These are phyloP conservation scores for Naganishia vaughanmartiniae DNA, from an alignment of 768 basidiomycete genomes.

Conservation along the genomic window DNA sequence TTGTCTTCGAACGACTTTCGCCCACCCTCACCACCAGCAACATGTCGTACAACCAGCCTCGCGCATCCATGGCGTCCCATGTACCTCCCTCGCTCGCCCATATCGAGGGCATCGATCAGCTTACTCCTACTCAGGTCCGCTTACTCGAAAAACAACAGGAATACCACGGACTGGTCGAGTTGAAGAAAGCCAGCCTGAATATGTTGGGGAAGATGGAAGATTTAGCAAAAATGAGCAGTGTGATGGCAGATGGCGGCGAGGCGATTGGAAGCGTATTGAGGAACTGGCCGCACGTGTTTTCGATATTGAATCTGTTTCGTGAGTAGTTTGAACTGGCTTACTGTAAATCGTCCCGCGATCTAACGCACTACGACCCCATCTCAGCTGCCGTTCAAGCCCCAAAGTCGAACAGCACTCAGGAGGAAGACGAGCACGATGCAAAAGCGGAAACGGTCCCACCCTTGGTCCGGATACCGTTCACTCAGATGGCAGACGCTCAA, in stretches of 20 bases:
- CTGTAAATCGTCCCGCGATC: neutral
- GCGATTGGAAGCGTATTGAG: slow-evolving; percentile 52
- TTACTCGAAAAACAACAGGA: slow-evolving; percentile 53
- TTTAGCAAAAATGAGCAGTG: slow-evolving; percentile 50
- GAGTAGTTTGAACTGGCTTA: slow-evolving; percentile 26
- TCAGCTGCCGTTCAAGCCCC: slow-evolving; percentile 17
- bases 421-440: slow-evolving; percentile 6
- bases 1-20: neutral
- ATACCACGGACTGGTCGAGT: slow-evolving; percentile 49
- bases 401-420: neutral
- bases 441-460: slow-evolving; percentile 12
- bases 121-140: slow-evolving; percentile 42
- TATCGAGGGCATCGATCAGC: slow-evolving; percentile 28
- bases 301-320: slow-evolving; percentile 52
- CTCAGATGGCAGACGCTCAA: slow-evolving; percentile 4
- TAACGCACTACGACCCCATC: neutral
- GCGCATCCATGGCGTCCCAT: slow-evolving; percentile 23
- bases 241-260: slow-evolving; percentile 54
- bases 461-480: slow-evolving; percentile 18
- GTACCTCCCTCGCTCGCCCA: slow-evolving; percentile 20
- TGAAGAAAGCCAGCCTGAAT: slow-evolving; percentile 44
- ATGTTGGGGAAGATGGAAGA: slow-evolving; percentile 48
- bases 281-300: slow-evolving; percentile 54
- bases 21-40: neutral
- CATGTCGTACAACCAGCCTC: slow-evolving; percentile 19